Conservation (phyloP, 2,329 filamentous ascomycete species). For the Orbilia blumenaviensis region DNA sequence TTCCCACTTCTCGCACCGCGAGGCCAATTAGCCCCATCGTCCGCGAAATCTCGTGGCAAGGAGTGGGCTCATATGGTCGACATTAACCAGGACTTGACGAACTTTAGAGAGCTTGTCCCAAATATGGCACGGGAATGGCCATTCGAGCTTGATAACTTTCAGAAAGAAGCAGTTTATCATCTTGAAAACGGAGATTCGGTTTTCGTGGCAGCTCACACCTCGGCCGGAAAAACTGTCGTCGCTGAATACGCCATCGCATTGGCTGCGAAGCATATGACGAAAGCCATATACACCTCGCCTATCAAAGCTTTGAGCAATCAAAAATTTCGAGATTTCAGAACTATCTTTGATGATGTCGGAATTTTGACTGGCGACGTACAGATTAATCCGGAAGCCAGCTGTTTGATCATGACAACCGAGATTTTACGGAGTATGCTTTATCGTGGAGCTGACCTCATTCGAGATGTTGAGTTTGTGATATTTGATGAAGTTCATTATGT, state of each 20-base stretch:
- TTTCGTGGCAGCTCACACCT: conserved; percentile 97
- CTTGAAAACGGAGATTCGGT: conserved; percentile 96
- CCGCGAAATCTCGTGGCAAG: conserved; percentile 68
- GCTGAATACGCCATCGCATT: conserved; percentile 97
- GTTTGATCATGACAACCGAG: conserved; percentile 98
- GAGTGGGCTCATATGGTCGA: conserved; percentile 99
- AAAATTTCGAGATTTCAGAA: conserved; percentile 94
- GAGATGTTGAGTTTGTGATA: conserved; percentile 98
- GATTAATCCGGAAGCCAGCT: conserved; percentile 96
- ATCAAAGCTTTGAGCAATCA: conserved; percentile 99
- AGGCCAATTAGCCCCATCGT: conserved; percentile 76
- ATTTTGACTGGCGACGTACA: conserved; percentile 98
- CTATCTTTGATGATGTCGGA: conserved; percentile 91
- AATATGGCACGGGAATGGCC: conserved; percentile 97
- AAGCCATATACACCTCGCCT: conserved; percentile 97
- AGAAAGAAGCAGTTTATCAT: conserved; percentile 98
- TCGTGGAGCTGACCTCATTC: conserved; percentile 90
- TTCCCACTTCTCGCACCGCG: conserved; percentile 90
- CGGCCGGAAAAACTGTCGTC: conserved; percentile 96
- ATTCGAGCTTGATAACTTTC: conserved; percentile 96
- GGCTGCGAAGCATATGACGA: conserved; percentile 98
- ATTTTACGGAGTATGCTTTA: conserved; percentile 99
- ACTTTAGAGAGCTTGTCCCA: conserved; percentile 90
- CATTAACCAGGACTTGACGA: conserved; percentile 89
- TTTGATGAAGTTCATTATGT: conserved; percentile 99